Base-by-base conservation (phyloP, 2,329 filamentous ascomycete genomes). In the Rutstroemia sp. region DNA sequence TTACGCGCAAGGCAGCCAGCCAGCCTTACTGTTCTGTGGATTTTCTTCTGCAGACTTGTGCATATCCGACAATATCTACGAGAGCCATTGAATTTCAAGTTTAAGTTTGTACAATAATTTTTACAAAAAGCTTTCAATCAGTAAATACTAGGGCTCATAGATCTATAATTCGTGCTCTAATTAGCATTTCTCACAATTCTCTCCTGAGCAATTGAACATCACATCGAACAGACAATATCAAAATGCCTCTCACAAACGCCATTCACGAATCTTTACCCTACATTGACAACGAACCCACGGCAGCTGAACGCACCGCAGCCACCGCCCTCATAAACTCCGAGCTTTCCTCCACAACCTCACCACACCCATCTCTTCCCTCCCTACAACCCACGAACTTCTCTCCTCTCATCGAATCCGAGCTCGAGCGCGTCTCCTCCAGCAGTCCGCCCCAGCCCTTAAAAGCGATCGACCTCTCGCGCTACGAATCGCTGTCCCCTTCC, bases 241-340 rank as follows among this genome's bases (percentile, higher is more conserved):
- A 46, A 37, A 70, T 70, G 68, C 53, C 65, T 21, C 58, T 67
- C 41, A 61, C 61, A 58, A 65, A 58, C 25, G 56, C 60, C 14
- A 61, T 66, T 57, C 64, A 68, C 58, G 69, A 70, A 27, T 70
- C 59, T 54, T 60, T 63, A 56, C 62, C 54, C 37, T 63, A 96
- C 74, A 87, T 97, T 71, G 92, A 99, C 74, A 68, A 77, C 18
- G 81, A 87, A 53, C 87, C 87, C 42, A 85, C 86, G 5, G 70
- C 79, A 19, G 64, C 75, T 51, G 81, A 84, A 66, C 83, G 88
- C 66, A 74, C 78, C 56, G 79, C 83, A 60, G 90, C 90, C 57
- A 77, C 83, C 71, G 75, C 81, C 61, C 82, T 92, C 62, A 86
- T 96, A 65, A 70, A 78, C 59, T 74, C 80, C 67, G 89, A 95